Base-by-base conservation (phyloP, 2,329 filamentous ascomycete genomes). In the Penicillium sp. region DNA sequence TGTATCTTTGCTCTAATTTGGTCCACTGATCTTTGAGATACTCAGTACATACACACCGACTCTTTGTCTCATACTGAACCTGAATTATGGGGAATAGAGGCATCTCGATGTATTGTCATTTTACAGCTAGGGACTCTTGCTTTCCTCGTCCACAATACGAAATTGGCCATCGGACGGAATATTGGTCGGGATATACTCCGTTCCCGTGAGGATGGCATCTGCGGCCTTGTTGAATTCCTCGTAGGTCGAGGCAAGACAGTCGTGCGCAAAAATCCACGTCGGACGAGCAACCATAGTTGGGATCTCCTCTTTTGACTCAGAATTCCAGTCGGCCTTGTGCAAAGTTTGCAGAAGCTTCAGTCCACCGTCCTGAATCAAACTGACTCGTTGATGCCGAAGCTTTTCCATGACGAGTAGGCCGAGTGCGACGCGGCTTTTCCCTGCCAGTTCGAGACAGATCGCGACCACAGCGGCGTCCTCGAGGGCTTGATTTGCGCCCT, bases 131-230 rank as follows among this genome's bases (percentile, higher is more conserved):
- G 7, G 28, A 30, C 28, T 30, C 28, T 30, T 30, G 28, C 48
- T n/a, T 33, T 52, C 48, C 26, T 52, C 48, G 10, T 52, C 48
- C 48, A 52, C 48, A 22, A 52, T 52, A 19, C 48, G 14, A 22
- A 16, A 52, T 10, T n/a, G 25, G 26, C 48, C 48, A 33, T 52
- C 48, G 30, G 28, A n/a, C 19, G 48, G 25, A 52, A 52, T 52
- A 37, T 52, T 52, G 48, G 48, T 22, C 4, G 48, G 48, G 13
- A 52, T n/a, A 37, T 33, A 52, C 48, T 8, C n/a, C 14, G n/a
- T 22, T 4, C 42, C 42, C n/a, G 42, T 19, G 6, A 45, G 14
- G 4, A 45, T 11, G 6, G 42, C 42, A 5, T 45, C 22, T 7
- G 42, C 42, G 13, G 42, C 42, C n/a, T 19, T 45, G 42, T 45